Base-by-base conservation (phyloP, 352 stramenopile species). In the Nothophytophthora sp. region DNA sequence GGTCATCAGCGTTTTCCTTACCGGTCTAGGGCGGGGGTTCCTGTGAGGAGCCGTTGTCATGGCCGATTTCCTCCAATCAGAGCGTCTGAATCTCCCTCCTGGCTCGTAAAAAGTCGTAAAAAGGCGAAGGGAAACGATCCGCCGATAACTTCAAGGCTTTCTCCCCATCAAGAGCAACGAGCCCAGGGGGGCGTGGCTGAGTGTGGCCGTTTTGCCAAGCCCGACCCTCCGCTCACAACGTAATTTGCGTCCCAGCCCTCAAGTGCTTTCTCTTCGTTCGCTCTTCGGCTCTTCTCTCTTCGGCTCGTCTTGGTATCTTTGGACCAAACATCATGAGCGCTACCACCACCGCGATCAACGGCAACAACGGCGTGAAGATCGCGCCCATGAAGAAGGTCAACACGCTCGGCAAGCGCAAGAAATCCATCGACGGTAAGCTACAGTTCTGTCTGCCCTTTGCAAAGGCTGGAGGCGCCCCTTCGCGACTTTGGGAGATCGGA, bases 331-430 rank as follows among this genome's bases (percentile, higher is more conserved):
- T 2, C 22, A n/a, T 13, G 30, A 34, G 33, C 11, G 19, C 5
- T 13, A 37, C 12, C 18, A 24, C 5, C 30, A 68, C 68, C 39
- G 60, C 25, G 24, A 63, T 54, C 13, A 43, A 53, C 0, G n/a
- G 28, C 15, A 35, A 32, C 23, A 12, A 29, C 23, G 40, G 25
- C 24, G 19, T 51, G 16, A 62, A 56, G 20, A 39, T 55, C 19
- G 50, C 69, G 28, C 67, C 67, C 48, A 86, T 92, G 76, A 89
- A 86, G 66, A 87, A 88, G 54, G 79, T 95, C 25, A 63, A 77
- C 24, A 95, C 85, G 57, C 81, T 95, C 29, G 85, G 82, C 67
- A 95, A 95, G 73, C 82, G 85, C 61, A 93, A 95, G 63, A 92
- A 93, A 65, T 93, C 82, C 40, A 79, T 93, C 36, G 85, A 95